Percentiles rank a stretch among this genome's conserved stretches.
phyloP scores from a whole-genome alignment of 2,329 filamentous ascomycete species.

The Cladophialophora psammophila region DNA sequence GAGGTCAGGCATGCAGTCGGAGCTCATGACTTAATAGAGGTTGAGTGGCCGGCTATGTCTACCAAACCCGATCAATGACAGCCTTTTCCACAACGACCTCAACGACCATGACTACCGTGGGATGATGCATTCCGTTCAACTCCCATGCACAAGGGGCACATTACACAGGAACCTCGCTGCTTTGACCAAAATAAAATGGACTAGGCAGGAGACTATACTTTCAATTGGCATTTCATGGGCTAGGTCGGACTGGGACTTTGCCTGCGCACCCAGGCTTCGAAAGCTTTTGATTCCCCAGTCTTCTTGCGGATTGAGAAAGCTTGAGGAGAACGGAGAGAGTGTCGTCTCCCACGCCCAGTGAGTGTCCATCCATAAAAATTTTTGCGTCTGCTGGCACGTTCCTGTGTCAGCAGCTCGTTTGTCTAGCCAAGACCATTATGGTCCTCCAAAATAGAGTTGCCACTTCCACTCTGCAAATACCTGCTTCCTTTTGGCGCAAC shows the following conservation, averaged over 20 bases:
- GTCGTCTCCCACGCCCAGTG: neutral
- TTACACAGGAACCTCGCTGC: neutral
- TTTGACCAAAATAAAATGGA: neutral
- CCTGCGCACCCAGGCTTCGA: too few species aligned
- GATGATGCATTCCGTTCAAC: neutral
- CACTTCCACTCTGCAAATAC: neutral
- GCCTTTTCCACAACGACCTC: neutral
- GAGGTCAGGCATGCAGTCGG: neutral
- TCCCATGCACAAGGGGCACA: neutral
- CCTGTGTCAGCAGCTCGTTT: conserved; percentile 3
- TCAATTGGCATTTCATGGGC: neutral
- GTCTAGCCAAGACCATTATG: neutral
- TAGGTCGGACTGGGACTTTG: neutral
- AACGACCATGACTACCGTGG: neutral
- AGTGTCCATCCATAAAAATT: neutral
- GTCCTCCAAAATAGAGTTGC: neutral
- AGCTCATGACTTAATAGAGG: neutral
- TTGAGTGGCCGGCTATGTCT: neutral
- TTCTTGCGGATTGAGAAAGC: neutral
- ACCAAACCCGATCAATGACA: neutral
- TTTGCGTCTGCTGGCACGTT: neutral
- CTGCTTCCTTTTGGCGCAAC: neutral
- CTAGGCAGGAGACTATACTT: neutral
- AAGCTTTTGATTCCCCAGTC: neutral
- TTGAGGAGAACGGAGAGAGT: neutral